Base-by-base conservation (phyloP, 306 rosid species). In the Trifolium repens region DNA sequence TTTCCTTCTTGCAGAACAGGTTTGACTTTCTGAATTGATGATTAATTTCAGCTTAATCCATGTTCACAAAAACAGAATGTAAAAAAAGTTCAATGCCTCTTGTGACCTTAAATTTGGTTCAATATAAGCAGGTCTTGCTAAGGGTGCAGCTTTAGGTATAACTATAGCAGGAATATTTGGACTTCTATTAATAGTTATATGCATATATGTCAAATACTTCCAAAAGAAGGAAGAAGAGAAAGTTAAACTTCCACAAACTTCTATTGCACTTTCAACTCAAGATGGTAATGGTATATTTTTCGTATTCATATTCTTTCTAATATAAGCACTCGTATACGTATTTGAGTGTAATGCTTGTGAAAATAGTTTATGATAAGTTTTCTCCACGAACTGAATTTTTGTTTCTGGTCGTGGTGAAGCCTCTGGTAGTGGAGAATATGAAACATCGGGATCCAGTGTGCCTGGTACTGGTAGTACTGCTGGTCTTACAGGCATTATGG, bases 71-170 rank as follows among this genome's bases (percentile, higher is more conserved):
- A 70, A 12, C 62, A 75, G 15, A 61, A 59, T 5, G 3, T 10
- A 12, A 32, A 43, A 43, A 30, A 22, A 9, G 52, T 1, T 30
- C 9, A n/a, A 19, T 72, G 71, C 52, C 57, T 71, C 43, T 27
- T 59, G 5, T 71, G 69, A 79, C 79, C 81, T 79, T 59, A 82
- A 73, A 26, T 75, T 79, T 79, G 42, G 64, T 70, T 84, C 64
- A 52, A 53, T 78, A 65, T 81, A 59, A 85, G 72, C 96, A 90
- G 94, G 90, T 77, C 69, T 89, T 55, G 73, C 78, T 42, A 84
- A 40, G 55, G 87, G 86, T 74, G 76, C 75, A 62, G 76, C 84
- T 77, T 87, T 86, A 82, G 94, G 90, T 65, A 68, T 89, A 84
- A 9, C 80, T 54, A 76, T 91, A n/a, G 96, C 86, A 73, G 91